phyloP scores from a whole-genome alignment of 371 early-diverging fungal species.

The Mortierella sp. region DNA sequence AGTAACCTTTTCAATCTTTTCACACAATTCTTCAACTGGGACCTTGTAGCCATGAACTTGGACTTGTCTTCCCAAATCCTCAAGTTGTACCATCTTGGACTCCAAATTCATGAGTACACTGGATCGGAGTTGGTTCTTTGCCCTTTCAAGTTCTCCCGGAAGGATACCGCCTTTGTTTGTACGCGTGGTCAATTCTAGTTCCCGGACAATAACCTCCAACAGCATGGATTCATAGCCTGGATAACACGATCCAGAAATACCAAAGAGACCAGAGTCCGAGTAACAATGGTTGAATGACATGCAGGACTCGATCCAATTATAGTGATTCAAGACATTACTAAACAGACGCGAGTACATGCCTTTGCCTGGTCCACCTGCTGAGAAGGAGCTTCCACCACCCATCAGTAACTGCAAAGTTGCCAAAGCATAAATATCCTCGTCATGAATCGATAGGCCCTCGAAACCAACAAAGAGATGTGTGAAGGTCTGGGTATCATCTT shows the following conservation, averaged over 20 bases:
- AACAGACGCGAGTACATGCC: slow-evolving; percentile 98
- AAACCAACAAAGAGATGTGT: slow-evolving; percentile 94
- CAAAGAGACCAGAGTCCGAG: slow-evolving; percentile 92
- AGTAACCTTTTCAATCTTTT: slow-evolving; percentile 79
- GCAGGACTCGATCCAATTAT: slow-evolving; percentile 95
- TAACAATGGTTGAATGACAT: slow-evolving; percentile 93
- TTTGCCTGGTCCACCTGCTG: slow-evolving; percentile 98
- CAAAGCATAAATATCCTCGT: slow-evolving; percentile 92
- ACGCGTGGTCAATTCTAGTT: slow-evolving; percentile 82
- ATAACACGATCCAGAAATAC: slow-evolving; percentile 90
- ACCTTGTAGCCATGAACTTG: slow-evolving; percentile 84
- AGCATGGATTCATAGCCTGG: slow-evolving; percentile 76
- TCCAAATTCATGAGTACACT: slow-evolving; percentile 95
- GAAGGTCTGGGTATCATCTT: slow-evolving; percentile 71
- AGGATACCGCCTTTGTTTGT: slow-evolving; percentile 58
- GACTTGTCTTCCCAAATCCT: slow-evolving; percentile 95
- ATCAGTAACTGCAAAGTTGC: slow-evolving; percentile 92
- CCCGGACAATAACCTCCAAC: slow-evolving; percentile 86
- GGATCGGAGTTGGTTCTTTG: slow-evolving; percentile 96
- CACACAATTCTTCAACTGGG: slow-evolving; percentile 81
- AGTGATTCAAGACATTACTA: slow-evolving; percentile 93
- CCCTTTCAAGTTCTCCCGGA: slow-evolving; percentile 81
- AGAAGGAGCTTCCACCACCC: slow-evolving; percentile 97
- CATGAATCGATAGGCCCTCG: slow-evolving; percentile 82
- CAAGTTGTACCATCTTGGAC: slow-evolving; percentile 91